These are phyloP conservation scores for Colletotrichum gloeosporioides DNA, from an alignment of 2,329 filamentous ascomycete genomes.

Conservation along the genomic window DNA sequence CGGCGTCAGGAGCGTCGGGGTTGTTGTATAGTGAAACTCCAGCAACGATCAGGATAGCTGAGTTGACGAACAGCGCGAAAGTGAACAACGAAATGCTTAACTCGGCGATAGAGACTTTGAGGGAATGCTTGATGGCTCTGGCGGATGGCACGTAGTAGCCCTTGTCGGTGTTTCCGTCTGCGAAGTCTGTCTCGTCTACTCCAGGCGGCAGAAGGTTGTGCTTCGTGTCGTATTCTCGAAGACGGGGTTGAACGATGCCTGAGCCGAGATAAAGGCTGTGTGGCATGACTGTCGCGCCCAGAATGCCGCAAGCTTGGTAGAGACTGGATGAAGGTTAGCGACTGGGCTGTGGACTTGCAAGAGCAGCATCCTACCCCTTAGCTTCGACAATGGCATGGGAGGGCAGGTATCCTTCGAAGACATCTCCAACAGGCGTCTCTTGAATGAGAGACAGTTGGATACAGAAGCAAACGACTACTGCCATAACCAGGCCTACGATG, in stretches of 20 bases:
- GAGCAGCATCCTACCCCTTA: slow-evolving; percentile 43
- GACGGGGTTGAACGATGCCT: slow-evolving; percentile 71
- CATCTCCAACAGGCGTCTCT: slow-evolving; percentile 58
- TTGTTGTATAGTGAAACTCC: slow-evolving; percentile 76
- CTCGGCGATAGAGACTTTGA: slow-evolving; percentile 77
- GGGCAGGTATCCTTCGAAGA: slow-evolving; percentile 70
- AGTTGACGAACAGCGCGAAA: slow-evolving; percentile 86
- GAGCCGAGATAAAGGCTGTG: slow-evolving; percentile 73
- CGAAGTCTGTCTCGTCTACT: slow-evolving; percentile 24
- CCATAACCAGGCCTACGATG: slow-evolving; percentile 68
- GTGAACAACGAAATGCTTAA: slow-evolving; percentile 77
- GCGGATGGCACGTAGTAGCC: slow-evolving; percentile 74
- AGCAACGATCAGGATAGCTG: slow-evolving; percentile 80
- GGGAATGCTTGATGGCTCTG: slow-evolving; percentile 73
- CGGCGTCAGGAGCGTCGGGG: slow-evolving; percentile 66
- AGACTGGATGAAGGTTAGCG: slow-evolving; percentile 39
- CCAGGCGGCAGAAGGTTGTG: slow-evolving; percentile 55
- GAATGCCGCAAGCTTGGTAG: slow-evolving; percentile 77
- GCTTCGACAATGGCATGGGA: slow-evolving; percentile 63
- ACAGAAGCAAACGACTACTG: slow-evolving; percentile 73
- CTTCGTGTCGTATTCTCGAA: slow-evolving; percentile 66
- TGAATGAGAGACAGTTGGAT: slow-evolving; percentile 70
- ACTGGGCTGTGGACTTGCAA: slow-evolving; percentile 24
- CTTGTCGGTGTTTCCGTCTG: slow-evolving; percentile 41
- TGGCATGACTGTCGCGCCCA: slow-evolving; percentile 79